phyloP scores from a whole-genome alignment of 352 stramenopile species.

The Globisporangium yorkense region DNA sequence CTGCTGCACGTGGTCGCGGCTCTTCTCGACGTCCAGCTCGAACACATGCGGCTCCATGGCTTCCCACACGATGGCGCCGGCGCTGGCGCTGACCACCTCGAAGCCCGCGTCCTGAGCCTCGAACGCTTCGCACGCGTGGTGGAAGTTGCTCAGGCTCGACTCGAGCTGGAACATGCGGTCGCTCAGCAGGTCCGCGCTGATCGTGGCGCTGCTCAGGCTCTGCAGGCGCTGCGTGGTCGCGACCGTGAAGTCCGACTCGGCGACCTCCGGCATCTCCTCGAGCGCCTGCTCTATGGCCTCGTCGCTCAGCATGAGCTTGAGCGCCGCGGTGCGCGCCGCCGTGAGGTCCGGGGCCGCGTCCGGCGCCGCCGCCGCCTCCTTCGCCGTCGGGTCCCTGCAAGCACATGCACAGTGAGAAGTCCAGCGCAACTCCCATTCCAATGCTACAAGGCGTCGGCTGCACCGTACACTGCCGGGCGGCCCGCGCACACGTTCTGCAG shows the following conservation, averaged over 20 bases:
- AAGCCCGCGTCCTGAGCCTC: constrained; percentile 16
- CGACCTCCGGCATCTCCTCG: constrained; percentile 60
- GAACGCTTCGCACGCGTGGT: constrained; percentile 51
- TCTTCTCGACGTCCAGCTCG: constrained; percentile 68
- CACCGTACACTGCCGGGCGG: constrained; percentile 40
- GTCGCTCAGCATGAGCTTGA: constrained; percentile 31
- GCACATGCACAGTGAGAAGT: background rate
- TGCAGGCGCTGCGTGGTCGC: constrained; percentile 45
- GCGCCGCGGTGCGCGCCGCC: constrained; percentile 25
- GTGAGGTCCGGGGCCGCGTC: constrained; percentile 16
- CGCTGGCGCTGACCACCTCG: constrained; percentile 17
- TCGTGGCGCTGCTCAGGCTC: constrained; percentile 72
- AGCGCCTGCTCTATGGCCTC: constrained; percentile 39
- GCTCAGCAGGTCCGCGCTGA: constrained; percentile 80
- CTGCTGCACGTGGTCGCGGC: constrained; percentile 66
- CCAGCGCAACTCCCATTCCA: too few species aligned
- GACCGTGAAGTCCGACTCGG: constrained; percentile 44
- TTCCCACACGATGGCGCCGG: constrained; percentile 57
- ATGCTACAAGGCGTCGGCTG: too few species aligned
- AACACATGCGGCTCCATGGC: constrained; percentile 77
- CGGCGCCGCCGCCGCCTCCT: constrained; percentile 16
- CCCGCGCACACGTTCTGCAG: constrained; percentile 74
- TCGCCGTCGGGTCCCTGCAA: constrained; percentile 22
- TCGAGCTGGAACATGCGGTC: constrained; percentile 88
- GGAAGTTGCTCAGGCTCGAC: constrained; percentile 70